A percentile compares a stretch with the other conserved stretches of the same genome.
Conservation (phyloP, 345 rosid genomes). For the Xanthoceras sorbifolium region DNA sequence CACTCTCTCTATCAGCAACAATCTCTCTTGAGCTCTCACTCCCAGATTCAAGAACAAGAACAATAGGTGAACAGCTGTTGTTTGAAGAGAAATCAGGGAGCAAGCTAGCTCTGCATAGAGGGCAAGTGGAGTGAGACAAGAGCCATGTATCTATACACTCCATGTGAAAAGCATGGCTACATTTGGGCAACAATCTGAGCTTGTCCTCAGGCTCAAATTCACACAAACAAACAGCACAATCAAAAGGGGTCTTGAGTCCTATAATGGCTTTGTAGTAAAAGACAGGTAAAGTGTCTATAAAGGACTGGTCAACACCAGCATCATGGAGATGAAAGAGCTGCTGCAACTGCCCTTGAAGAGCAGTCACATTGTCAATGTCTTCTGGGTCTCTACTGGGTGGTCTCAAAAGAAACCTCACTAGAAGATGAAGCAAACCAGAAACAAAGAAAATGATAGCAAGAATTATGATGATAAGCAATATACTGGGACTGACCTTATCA, state of each 20-base stretch:
- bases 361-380: slow-evolving; percentile 65
- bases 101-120: slow-evolving; percentile 82
- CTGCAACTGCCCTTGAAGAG: slow-evolving; percentile 94
- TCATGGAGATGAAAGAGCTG: slow-evolving; percentile 96
- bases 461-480: slow-evolving; percentile 76
- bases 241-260: slow-evolving; percentile 77
- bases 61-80: slow-evolving; percentile 50
- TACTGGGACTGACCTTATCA: slow-evolving; percentile 75
- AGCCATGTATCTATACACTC: slow-evolving; percentile 99
- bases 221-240: slow-evolving; percentile 97
- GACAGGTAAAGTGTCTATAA: slow-evolving; percentile 93
- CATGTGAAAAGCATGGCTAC: slow-evolving; percentile 98
- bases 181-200: slow-evolving; percentile 93
- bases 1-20: slow-evolving; percentile 43
- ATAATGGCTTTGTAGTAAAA: slow-evolving; percentile 81
- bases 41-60: slow-evolving; percentile 87
- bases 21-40: slow-evolving; percentile 87
- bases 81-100: slow-evolving; percentile 69
- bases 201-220: slow-evolving; percentile 89
- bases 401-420: slow-evolving; percentile 73
- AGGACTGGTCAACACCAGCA: slow-evolving; percentile 93
- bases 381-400: slow-evolving; percentile 66
- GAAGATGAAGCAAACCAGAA: slow-evolving; percentile 88
- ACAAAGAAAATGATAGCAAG: slow-evolving; percentile 87
- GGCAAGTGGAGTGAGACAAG: slow-evolving; percentile 97